Evolutionary conservation across 371 early-diverging fungal species (phyloP).

Genomic region (Fennellomyces sp.): DNA sequence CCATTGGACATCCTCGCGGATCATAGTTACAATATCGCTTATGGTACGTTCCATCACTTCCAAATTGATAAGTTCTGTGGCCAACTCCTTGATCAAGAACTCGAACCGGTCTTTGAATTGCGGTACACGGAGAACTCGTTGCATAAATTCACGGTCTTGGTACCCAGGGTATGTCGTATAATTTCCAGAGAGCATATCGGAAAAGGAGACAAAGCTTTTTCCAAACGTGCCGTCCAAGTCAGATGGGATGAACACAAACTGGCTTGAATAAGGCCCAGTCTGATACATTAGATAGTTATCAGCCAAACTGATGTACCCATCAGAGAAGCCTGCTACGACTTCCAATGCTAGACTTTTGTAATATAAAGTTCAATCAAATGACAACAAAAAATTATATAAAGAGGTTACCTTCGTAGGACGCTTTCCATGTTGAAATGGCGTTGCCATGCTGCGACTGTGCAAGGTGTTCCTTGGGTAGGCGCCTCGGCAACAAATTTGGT

Average conservation of each 20-base stretch:
- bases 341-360: conserved; percentile 27
- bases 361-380: too few relatives aligned
- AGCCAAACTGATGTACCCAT: conserved; percentile 31
- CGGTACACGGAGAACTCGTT: conserved; percentile 1
- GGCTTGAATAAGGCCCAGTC: conserved; percentile 8
- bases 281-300: conserved; percentile 32
- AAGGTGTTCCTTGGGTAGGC: neutral
- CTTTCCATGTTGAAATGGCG: conserved; percentile 16
- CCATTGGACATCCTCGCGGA: conserved; percentile 21
- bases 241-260: conserved; percentile 24
- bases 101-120: conserved; percentile 26
- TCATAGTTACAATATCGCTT: conserved; percentile 6
- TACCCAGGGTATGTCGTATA: conserved; percentile 23
- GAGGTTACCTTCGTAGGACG: conserved; percentile 24
- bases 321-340: conserved; percentile 29
- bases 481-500: neutral
- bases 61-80: neutral
- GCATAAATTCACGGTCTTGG: conserved; percentile 11
- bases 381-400: neutral
- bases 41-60: conserved; percentile 1
- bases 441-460: neutral
- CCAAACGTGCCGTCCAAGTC: conserved; percentile 36
- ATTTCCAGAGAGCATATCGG: conserved; percentile 23
- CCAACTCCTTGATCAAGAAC: conserved; percentile 13
- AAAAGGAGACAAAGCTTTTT: conserved; percentile 7